These are phyloP conservation scores for Aspergillus unguis DNA, from an alignment of 2,329 filamentous ascomycete genomes.

Conservation along the genomic window DNA sequence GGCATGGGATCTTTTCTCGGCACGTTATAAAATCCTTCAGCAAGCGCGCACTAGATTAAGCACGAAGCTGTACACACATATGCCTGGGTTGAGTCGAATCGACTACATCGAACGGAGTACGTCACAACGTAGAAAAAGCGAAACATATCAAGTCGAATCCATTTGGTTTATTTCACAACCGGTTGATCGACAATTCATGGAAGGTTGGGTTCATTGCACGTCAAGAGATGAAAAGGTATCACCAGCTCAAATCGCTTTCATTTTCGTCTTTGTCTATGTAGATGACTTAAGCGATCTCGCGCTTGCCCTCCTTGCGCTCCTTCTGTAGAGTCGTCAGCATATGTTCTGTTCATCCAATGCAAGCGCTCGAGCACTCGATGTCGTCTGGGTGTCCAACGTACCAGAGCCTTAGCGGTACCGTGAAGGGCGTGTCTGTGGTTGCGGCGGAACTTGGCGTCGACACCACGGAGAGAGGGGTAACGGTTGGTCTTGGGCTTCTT, in stretches of 20 bases:
- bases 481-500: constrained; percentile 99
- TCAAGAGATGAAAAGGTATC: constrained; percentile 22
- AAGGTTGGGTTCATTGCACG: constrained; percentile 27
- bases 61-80: constrained; percentile 70
- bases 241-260: constrained; percentile 34
- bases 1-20: constrained; percentile 54
- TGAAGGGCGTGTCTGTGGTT: constrained; percentile 99
- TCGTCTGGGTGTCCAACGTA: constrained; percentile 51
- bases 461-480: constrained; percentile 98
- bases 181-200: constrained; percentile 23
- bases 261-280: constrained; percentile 29
- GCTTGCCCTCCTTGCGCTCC: constrained; percentile 95
- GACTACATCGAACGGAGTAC: constrained; percentile 2
- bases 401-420: constrained; percentile 96
- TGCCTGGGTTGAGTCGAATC: constrained; percentile 44
- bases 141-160: constrained; percentile 20
- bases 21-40: constrained; percentile 66
- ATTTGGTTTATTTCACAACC: constrained; percentile 26
- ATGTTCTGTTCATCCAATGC: background rate
- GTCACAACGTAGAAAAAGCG: constrained; percentile 1
- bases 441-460: constrained; percentile 99
- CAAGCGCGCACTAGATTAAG: constrained; percentile 57
- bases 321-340: constrained; percentile 62
- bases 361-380: background rate
- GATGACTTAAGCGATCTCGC: constrained; percentile 69